phyloP scores from a whole-genome alignment of 2,329 filamentous ascomycete genomes.

The Pseudodiploospora longispora region DNA sequence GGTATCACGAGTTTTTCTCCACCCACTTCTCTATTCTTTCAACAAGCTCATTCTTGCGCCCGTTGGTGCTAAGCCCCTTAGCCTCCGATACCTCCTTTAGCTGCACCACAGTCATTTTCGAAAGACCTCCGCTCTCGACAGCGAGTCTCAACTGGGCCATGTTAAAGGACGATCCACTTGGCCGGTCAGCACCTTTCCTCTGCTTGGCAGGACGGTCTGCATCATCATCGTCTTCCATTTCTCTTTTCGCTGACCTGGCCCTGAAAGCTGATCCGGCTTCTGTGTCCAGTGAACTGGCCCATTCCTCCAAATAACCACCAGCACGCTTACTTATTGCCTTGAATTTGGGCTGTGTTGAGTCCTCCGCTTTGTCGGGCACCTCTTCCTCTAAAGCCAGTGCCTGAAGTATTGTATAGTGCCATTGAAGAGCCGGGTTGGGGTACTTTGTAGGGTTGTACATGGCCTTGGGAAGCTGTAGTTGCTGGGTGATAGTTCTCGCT shows the following conservation, averaged over 20 bases:
- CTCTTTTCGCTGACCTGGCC: conserved; percentile 42
- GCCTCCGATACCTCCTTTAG: conserved; percentile 40
- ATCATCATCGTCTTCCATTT: conserved; percentile 37
- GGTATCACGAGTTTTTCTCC: conserved; percentile 31
- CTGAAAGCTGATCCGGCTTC: conserved; percentile 34
- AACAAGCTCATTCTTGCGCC: conserved; percentile 46
- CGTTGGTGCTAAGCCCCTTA: conserved; percentile 40
- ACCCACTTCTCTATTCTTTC: conserved; percentile 51
- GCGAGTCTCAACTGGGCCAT: conserved; percentile 38
- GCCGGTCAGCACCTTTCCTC: conserved; percentile 26
- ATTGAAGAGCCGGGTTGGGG: conserved; percentile 86
- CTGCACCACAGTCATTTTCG: conserved; percentile 47
- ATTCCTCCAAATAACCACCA: conserved; percentile 69
- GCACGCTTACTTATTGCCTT: conserved; percentile 85
- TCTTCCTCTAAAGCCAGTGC: conserved; percentile 88
- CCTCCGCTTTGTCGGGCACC: conserved; percentile 62
- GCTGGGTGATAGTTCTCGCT: conserved; percentile 77
- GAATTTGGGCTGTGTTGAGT: conserved; percentile 77
- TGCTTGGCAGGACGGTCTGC: conserved; percentile 38
- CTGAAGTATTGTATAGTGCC: conserved; percentile 94
- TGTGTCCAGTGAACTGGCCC: conserved; percentile 60
- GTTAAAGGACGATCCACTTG: conserved; percentile 28
- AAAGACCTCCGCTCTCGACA: conserved; percentile 36
- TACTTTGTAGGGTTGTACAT: conserved; percentile 80
- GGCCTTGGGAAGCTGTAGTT: conserved; percentile 79